These are phyloP conservation scores for Waltergamsia citrina DNA, from an alignment of 2,329 filamentous ascomycete species.

Conservation along the genomic window DNA sequence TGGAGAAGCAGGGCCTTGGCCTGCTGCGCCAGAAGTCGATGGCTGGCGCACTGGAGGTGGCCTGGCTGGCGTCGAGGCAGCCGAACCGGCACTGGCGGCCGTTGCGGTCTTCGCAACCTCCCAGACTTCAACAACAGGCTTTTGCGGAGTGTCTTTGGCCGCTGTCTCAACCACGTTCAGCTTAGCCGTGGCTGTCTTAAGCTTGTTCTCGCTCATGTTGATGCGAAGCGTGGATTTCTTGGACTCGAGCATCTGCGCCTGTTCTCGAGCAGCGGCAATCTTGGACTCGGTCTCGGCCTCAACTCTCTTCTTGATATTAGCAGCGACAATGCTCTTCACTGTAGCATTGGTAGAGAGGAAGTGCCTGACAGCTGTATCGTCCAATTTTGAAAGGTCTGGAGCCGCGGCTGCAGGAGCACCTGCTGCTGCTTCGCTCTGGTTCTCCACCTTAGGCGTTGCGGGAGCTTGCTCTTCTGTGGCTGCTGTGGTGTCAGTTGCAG, in stretches of 20 bases:
- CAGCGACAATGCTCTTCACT: slow-evolving; percentile 46
- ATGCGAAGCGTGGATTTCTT: slow-evolving; percentile 68
- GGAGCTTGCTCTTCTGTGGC: slow-evolving; percentile 14
- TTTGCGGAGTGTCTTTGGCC: slow-evolving; percentile 74
- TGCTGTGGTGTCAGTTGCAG: too few species aligned
- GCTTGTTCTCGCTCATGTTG: slow-evolving; percentile 69
- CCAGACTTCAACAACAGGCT: slow-evolving; percentile 81
- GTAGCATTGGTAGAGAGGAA: slow-evolving; percentile 47
- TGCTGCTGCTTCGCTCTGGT: slow-evolving; percentile 15
- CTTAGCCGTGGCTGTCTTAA: slow-evolving; percentile 57
- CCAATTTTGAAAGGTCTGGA: slow-evolving; percentile 39
- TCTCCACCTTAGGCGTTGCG: slow-evolving; percentile 29
- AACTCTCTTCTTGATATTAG: slow-evolving; percentile 57
- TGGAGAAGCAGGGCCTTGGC: background rate
- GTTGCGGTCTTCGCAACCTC: slow-evolving; percentile 55
- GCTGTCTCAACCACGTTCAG: slow-evolving; percentile 72
- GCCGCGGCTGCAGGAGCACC: slow-evolving; percentile 11
- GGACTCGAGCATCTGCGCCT: slow-evolving; percentile 61
- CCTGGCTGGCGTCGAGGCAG: slow-evolving; percentile 9
- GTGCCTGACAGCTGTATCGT: slow-evolving; percentile 46
- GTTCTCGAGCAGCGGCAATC: slow-evolving; percentile 42
- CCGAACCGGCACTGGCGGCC: slow-evolving; percentile 7
- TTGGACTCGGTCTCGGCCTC: slow-evolving; percentile 46
- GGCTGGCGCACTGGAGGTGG: slow-evolving; percentile 12
- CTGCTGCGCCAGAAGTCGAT: slow-evolving; percentile 6